Conservation (phyloP, 176 grass and related monocot genomes). For the Zea luxurians region DNA sequence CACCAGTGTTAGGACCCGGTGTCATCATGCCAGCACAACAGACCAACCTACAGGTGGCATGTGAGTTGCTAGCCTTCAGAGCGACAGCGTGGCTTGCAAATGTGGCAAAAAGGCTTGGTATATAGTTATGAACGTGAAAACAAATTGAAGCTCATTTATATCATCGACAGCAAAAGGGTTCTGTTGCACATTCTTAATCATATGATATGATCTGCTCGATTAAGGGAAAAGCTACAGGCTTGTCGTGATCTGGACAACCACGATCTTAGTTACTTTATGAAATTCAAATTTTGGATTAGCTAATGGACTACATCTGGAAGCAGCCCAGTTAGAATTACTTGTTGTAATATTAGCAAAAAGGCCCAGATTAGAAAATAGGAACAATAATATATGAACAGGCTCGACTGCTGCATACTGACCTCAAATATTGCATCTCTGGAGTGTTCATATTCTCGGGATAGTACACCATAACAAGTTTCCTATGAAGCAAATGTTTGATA, state of each 20-base stretch:
- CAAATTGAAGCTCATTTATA: not conserved
- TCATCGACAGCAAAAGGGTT: not conserved
- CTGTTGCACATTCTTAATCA: not conserved
- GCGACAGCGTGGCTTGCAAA: not conserved
- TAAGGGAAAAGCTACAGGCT: not conserved
- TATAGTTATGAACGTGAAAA: not conserved
- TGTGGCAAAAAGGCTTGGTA: not conserved
- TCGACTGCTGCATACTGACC: conserved; percentile 51
- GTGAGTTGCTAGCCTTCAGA: not conserved
- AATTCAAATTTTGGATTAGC: conserved; percentile 10
- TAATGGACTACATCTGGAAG: not conserved
- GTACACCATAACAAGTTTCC: conserved; percentile 73
- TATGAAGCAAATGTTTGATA: conserved; percentile 38
- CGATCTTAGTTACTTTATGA: not conserved
- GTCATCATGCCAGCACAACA: not conserved
- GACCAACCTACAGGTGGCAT: not conserved
- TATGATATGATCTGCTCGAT: not conserved
- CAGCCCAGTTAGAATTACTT: conserved; percentile 7
- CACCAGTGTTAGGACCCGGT: not conserved
- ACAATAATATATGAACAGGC: conserved; percentile 27
- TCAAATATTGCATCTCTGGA: conserved; percentile 85
- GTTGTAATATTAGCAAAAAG: not conserved
- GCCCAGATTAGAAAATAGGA: conserved; percentile 1
- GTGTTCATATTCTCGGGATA: conserved; percentile 81
- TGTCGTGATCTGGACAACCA: not conserved